phyloP scores from a whole-genome alignment of 2,329 filamentous ascomycete genomes.

The Chrysoporthe deuterocubensis region DNA sequence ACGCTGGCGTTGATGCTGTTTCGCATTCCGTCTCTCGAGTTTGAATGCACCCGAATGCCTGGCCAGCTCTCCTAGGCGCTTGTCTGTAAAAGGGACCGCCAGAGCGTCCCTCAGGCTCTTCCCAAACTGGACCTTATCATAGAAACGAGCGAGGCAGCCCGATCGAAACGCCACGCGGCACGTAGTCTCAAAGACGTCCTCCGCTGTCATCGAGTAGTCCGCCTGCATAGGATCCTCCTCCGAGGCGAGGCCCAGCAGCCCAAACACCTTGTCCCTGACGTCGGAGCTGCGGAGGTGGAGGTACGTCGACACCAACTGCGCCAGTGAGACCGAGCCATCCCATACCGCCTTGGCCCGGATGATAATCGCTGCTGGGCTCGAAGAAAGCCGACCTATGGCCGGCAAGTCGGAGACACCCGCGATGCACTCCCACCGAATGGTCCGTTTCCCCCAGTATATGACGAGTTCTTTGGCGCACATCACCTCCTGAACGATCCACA shows the following conservation, averaged over 20 bases:
- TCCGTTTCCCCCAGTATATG: slow-evolving; percentile 10
- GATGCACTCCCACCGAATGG: slow-evolving; percentile 13
- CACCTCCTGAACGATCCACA: slow-evolving; percentile 25
- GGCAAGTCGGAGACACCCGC: not conserved
- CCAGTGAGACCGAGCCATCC: not conserved
- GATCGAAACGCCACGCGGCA: slow-evolving; percentile 5
- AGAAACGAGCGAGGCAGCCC: not conserved
- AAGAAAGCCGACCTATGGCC: not conserved
- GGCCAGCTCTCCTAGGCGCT: not conserved
- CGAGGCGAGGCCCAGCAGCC: not conserved
- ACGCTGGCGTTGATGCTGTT: not conserved
- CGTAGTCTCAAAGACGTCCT: slow-evolving; percentile 7
- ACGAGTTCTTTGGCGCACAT: slow-evolving; percentile 14
- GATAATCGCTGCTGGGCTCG: slow-evolving; percentile 2
- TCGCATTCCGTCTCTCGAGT: not conserved
- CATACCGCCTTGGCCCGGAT: not conserved
- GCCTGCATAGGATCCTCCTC: slow-evolving; percentile 3
- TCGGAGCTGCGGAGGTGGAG: slow-evolving; percentile 1
- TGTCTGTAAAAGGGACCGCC: not conserved
- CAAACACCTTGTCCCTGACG: slow-evolving; percentile 7
- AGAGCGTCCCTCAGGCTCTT: slow-evolving; percentile 1
- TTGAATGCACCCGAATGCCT: not conserved
- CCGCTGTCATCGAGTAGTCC: slow-evolving; percentile 4
- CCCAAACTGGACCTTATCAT: slow-evolving; percentile 4
- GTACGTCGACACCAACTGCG: not conserved